Conservation (phyloP, 1,284 basidiomycete species). For the Austroboletus novae-zelandiae region DNA sequence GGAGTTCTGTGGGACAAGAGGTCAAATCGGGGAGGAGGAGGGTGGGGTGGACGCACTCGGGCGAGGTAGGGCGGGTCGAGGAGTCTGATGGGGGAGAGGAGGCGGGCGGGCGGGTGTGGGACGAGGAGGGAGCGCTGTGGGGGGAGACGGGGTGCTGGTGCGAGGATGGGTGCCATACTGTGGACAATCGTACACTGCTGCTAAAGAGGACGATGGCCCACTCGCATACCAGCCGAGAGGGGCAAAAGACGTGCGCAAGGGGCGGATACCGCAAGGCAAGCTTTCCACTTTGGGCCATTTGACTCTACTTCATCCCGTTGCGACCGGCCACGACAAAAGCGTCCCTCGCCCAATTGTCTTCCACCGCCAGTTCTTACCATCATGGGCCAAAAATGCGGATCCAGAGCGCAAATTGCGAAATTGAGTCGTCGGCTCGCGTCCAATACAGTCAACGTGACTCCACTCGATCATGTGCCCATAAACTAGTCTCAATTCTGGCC, state of each 20-base stretch:
- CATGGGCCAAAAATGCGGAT: constrained; percentile 25
- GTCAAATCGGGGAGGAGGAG: constrained; percentile 8
- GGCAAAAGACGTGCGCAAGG: constrained; percentile 13
- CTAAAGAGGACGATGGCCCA: constrained; percentile 18
- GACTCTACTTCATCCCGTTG: constrained; percentile 13
- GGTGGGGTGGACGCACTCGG: constrained; percentile 20
- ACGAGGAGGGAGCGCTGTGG: constrained; percentile 24
- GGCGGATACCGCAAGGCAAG: constrained; percentile 23
- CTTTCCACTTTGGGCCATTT: constrained; percentile 26
- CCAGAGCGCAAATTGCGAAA: too few species aligned
- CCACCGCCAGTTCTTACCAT: not conserved
- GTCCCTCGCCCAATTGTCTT: not conserved
- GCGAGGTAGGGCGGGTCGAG: constrained; percentile 21
- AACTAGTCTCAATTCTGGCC: too few species aligned
- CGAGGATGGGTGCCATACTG: constrained; percentile 33
- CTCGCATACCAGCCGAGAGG: constrained; percentile 17
- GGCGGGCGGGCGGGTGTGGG: constrained; percentile 11
- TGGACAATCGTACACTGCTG: constrained; percentile 5
- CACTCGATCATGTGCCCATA: not conserved
- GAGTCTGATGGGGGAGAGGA: constrained; percentile 34
- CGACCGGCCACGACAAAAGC: not conserved
- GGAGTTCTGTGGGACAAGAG: constrained; percentile 25
- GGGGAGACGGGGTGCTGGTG: constrained; percentile 30
- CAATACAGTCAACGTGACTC: constrained; percentile 2
- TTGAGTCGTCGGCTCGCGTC: too few species aligned